phyloP scores from a whole-genome alignment of 176 grass and related monocot species.

The Pharus latifolius region DNA sequence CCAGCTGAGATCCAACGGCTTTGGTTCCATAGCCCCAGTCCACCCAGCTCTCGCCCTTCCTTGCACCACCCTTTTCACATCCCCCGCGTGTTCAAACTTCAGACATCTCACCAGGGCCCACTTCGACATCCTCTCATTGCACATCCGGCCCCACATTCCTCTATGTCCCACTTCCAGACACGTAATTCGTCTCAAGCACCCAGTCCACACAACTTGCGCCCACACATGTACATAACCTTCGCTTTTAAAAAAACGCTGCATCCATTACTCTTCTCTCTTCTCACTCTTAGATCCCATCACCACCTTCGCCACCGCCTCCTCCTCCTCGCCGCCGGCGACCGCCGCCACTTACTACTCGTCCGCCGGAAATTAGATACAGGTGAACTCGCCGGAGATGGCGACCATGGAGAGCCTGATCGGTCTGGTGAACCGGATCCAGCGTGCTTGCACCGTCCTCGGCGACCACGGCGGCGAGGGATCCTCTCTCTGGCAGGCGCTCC shows the following conservation, averaged over 20 bases:
- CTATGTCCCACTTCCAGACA: background rate
- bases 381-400: slow-evolving; percentile 46
- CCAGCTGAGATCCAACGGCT: slow-evolving; percentile 17
- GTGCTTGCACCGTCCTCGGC: slow-evolving; percentile 91
- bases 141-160: background rate
- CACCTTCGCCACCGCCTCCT: background rate
- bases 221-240: background rate
- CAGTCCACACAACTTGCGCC: background rate
- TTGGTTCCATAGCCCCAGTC: background rate
- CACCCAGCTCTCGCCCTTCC: too few species aligned
- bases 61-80: background rate
- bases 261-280: background rate
- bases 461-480: slow-evolving; percentile 64
- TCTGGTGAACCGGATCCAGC: slow-evolving; percentile 96
- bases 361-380: background rate
- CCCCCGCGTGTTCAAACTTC: background rate
- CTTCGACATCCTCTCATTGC: background rate
- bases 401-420: slow-evolving; percentile 98
- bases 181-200: background rate
- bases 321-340: slow-evolving; percentile 12
- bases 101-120: background rate
- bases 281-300: slow-evolving; percentile 17
- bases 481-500: slow-evolving; percentile 95
- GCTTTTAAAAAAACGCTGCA: slow-evolving; percentile 23
- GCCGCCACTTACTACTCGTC: background rate